These are phyloP conservation scores for Starmera pachycereana DNA, from an alignment of 805 yeast species.

Conservation along the genomic window DNA sequence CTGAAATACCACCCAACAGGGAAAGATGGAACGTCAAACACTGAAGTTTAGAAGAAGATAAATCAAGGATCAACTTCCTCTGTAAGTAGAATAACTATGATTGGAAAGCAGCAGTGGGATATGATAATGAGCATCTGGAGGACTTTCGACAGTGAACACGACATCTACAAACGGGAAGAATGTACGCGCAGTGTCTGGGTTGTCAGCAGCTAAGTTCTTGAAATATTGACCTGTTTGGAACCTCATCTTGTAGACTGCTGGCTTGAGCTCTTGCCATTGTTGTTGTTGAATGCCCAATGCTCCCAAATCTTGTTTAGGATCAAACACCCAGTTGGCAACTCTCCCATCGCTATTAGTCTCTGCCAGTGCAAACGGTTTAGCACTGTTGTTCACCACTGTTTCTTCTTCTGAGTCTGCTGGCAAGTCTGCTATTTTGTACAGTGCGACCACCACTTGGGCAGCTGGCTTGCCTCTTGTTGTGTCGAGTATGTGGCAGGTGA, in stretches of 20 bases:
- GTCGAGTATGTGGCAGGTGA: slow-evolving; percentile 86
- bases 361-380: slow-evolving; percentile 51
- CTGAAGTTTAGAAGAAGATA: background rate
- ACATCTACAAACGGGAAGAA: slow-evolving; percentile 89
- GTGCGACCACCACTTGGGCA: slow-evolving; percentile 54
- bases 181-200: slow-evolving; percentile 29
- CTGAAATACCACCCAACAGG: too few species aligned
- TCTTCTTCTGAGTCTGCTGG: slow-evolving; percentile 15
- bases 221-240: slow-evolving; percentile 71
- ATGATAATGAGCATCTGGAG: slow-evolving; percentile 77
- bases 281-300: slow-evolving; percentile 22
- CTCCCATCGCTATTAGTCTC: slow-evolving; percentile 78
- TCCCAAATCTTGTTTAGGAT: slow-evolving; percentile 23
- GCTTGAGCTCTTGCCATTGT: slow-evolving; percentile 35
- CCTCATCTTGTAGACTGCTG: slow-evolving; percentile 67
- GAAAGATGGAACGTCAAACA: too few species aligned
- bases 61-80: slow-evolving; percentile 37
- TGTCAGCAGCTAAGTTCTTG: slow-evolving; percentile 12
- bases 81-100: slow-evolving; percentile 82
- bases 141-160: slow-evolving; percentile 51
- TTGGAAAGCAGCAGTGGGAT: slow-evolving; percentile 79
- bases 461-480: slow-evolving; percentile 84
- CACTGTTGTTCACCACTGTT: slow-evolving; percentile 18
- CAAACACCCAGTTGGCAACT: slow-evolving; percentile 52
- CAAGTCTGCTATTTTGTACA: slow-evolving; percentile 26